Evolutionary conservation across 805 yeast species (phyloP), one percentile per base, ranked within the genome.

Genomic region (Suhomyces sp.): DNA sequence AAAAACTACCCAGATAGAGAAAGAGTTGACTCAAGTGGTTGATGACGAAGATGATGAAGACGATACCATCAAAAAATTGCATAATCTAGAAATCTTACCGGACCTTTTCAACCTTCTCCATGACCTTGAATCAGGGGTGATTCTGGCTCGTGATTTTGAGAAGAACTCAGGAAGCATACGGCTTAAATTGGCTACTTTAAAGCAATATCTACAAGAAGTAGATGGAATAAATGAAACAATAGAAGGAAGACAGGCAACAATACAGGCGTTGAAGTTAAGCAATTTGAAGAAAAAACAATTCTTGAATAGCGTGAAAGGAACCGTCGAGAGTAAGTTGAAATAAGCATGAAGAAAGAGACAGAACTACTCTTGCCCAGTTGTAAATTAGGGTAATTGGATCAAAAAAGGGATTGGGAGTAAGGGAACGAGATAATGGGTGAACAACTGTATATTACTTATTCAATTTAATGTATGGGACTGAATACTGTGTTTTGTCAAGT

Each of bases 141-240:
- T 63, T 12, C 65, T 57, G 58, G 60, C 68, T 6, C 63, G 65
- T 36, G 72, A 68, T 39, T 65, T 68, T 39, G 70, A 65, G 39
- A 66, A 64, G 46, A 56, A 63, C 35, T 62, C 74, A 19, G 79
- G 78, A 14, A 53, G 71, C 10, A 62, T 74, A 21, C 55, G 74
- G 23, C 60, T 72, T 15, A 50, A 75, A 40, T 39, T 73, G 18
- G 53, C 51, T 33, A 61, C 50, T 31, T 51, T 70, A 21, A 55
- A 65, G 29, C 58, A 48, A 33, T 44, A 57, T 6, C 45, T 72
- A n/a, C 60, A 60, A 37, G 60, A 57, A 21, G 59, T 72, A 8
- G 74, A 71, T 29, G 78, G 75, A 1, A 54, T 72, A 28, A 56
- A 66, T 22, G 74, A 70, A 40, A 58, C 71, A 1, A 60, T 67